These are phyloP conservation scores for Hanseniaspora occidentalis DNA, from an alignment of 805 yeast species.

Conservation along the genomic window DNA sequence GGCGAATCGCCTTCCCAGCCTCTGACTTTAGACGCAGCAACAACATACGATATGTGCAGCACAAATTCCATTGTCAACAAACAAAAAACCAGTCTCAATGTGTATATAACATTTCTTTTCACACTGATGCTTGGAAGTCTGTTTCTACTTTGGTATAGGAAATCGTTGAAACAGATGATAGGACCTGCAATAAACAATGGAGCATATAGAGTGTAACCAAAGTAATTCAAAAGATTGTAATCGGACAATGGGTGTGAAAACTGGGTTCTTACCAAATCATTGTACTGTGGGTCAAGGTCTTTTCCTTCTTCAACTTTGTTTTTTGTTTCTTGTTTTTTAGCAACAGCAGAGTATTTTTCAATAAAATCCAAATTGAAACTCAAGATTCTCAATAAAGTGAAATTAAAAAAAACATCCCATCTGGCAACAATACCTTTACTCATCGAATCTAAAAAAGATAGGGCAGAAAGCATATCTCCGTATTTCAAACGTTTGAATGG, in stretches of 20 bases:
- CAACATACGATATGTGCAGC: conserved; percentile 82
- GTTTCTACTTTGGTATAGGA: conserved; percentile 54
- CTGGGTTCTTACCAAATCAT: conserved; percentile 53
- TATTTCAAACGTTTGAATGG: conserved; percentile 41
- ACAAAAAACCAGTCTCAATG: conserved; percentile 56
- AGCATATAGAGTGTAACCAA: conserved; percentile 70
- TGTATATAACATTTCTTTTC: conserved; percentile 47
- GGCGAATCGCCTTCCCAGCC: conserved; percentile 90
- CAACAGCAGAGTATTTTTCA: conserved; percentile 22
- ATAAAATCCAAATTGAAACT: conserved; percentile 74
- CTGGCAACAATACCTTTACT: conserved; percentile 69
- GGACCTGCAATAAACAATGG: conserved; percentile 96
- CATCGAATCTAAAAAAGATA: conserved; percentile 45
- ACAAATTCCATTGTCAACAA: conserved; percentile 79
- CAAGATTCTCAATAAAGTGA: conserved; percentile 71
- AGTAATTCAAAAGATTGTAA: conserved; percentile 51
- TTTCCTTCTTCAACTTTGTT: conserved; percentile 7
- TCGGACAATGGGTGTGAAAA: conserved; percentile 49
- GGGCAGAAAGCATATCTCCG: conserved; percentile 28
- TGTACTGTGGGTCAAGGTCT: conserved; percentile 17
- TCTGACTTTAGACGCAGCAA: conserved; percentile 77
- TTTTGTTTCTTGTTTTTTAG: conserved; percentile 7
- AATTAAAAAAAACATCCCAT: conserved; percentile 95
- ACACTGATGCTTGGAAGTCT: conserved; percentile 47
- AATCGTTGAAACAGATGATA: conserved; percentile 84